These are phyloP conservation scores for Neopestalotiopsis sp. DNA, from an alignment of 2,329 filamentous ascomycete genomes.

Conservation along the genomic window DNA sequence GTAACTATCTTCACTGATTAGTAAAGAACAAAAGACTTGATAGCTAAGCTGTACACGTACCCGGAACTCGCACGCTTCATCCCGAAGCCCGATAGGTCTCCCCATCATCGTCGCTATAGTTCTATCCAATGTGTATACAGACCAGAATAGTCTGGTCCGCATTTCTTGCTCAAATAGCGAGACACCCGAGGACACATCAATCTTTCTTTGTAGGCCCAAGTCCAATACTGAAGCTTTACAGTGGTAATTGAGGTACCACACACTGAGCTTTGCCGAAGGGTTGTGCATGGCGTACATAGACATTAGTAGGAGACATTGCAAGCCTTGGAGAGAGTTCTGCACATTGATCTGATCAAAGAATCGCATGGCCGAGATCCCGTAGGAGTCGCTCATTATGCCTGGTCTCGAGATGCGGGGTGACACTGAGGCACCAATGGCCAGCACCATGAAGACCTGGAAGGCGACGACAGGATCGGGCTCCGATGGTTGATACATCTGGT, in stretches of 20 bases:
- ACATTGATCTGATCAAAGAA: conserved; percentile 51
- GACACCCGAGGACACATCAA: conserved; percentile 44
- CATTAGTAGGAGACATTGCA: conserved; percentile 53
- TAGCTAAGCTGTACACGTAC: conserved; percentile 32
- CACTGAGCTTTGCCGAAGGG: conserved; percentile 51
- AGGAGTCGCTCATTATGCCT: conserved; percentile 52
- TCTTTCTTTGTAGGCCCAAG: conserved; percentile 53
- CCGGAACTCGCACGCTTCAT: conserved; percentile 60
- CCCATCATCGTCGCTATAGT: conserved; percentile 61
- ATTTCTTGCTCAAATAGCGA: conserved; percentile 56
- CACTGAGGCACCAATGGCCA: conserved; percentile 53
- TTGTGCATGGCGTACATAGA: conserved; percentile 57
- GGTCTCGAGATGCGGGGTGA: conserved; percentile 47
- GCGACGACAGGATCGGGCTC: conserved; percentile 34
- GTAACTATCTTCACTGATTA: neutral
- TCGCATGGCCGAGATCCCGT: conserved; percentile 52
- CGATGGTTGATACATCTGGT: conserved; percentile 39
- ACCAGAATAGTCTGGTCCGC: conserved; percentile 61
- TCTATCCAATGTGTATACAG: conserved; percentile 55
- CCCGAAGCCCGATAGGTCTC: conserved; percentile 57
- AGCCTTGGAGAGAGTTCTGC: conserved; percentile 52
- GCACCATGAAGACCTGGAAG: conserved; percentile 59
- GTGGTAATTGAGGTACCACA: conserved; percentile 62
- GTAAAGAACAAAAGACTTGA: neutral
- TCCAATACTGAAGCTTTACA: conserved; percentile 56